phyloP scores from a whole-genome alignment of 345 rosid genomes.

The Eucalyptus marginata region DNA sequence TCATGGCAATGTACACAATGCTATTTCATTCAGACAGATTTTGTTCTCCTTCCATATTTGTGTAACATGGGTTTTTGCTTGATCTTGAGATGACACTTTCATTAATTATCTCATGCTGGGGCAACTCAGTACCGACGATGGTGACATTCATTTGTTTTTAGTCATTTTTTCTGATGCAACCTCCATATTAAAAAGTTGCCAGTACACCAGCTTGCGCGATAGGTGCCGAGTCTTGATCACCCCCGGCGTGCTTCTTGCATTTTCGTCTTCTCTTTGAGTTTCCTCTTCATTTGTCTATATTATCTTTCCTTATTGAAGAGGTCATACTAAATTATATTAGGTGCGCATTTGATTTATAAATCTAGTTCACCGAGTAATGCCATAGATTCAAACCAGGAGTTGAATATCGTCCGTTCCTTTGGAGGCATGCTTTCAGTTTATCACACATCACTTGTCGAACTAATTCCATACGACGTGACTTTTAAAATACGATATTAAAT shows the following conservation, averaged over 20 bases:
- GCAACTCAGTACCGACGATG: background rate
- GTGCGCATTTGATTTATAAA: background rate
- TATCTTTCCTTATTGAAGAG: background rate
- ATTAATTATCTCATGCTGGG: background rate
- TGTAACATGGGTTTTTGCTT: background rate
- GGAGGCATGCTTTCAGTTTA: background rate
- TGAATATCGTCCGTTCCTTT: background rate
- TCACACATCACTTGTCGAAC: background rate
- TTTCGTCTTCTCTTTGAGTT: background rate
- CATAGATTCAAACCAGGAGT: background rate
- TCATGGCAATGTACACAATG: background rate
- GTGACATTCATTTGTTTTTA: background rate
- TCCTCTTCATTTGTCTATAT: background rate
- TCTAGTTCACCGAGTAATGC: background rate
- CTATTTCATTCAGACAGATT: background rate
- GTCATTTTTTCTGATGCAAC: background rate
- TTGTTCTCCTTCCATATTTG: background rate
- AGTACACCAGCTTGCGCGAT: background rate
- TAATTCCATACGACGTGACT: background rate
- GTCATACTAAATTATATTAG: background rate
- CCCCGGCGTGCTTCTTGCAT: background rate
- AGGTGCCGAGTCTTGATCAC: background rate
- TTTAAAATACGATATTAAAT: background rate
- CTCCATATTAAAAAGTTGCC: background rate
- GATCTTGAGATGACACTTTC: background rate